phyloP scores from a whole-genome alignment of 805 yeast species.

The Grigorovia humatica region DNA sequence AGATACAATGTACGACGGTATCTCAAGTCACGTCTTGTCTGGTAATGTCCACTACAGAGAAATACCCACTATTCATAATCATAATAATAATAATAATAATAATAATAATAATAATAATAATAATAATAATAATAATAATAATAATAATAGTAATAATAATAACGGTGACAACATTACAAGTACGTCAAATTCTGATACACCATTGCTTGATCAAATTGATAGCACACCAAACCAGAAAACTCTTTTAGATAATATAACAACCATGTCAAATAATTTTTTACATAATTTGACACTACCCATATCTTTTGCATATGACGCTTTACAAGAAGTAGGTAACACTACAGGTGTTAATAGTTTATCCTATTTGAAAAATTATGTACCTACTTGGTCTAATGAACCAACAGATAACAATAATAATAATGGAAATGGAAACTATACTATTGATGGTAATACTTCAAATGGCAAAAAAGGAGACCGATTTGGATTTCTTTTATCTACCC shows the following conservation, averaged over 20 bases:
- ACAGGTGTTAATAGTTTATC: slow-evolving; percentile 27
- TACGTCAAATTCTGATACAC: background rate
- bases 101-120: slow-evolving; percentile 2
- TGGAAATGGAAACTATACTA: background rate
- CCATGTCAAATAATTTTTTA: slow-evolving; percentile 12
- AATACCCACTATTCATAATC: slow-evolving; percentile 5
- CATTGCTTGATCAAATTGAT: background rate
- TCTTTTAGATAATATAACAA: background rate
- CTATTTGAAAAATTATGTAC: slow-evolving; percentile 20
- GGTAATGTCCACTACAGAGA: slow-evolving; percentile 23
- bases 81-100: background rate
- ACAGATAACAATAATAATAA: background rate
- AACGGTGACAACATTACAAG: background rate
- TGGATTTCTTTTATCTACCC: slow-evolving; percentile 26
- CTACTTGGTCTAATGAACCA: slow-evolving; percentile 10
- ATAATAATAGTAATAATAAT: background rate
- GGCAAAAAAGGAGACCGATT: slow-evolving; percentile 4
- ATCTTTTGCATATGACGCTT: slow-evolving; percentile 26
- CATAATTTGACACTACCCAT: slow-evolving; percentile 26
- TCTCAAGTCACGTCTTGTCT: slow-evolving; percentile 22
- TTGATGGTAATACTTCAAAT: slow-evolving; percentile 1
- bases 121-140: background rate
- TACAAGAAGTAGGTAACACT: slow-evolving; percentile 27
- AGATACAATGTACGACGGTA: slow-evolving; percentile 17
- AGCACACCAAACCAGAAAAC: background rate